These are phyloP conservation scores for Thelonectria rubi DNA, from an alignment of 2,329 filamentous ascomycete species.

Conservation along the genomic window DNA sequence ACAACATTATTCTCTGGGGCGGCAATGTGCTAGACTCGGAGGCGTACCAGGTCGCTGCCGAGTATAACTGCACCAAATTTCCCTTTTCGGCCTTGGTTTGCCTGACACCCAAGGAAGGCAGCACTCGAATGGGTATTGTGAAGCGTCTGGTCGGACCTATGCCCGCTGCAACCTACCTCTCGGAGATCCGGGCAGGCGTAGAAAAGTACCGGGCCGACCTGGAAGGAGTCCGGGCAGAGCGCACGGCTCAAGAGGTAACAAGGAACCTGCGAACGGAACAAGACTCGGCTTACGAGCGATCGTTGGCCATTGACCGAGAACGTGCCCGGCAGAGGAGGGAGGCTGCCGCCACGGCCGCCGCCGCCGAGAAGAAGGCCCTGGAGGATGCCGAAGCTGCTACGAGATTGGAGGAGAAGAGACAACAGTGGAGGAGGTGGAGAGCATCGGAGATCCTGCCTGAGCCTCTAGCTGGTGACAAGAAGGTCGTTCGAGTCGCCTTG, in stretches of 20 bases:
- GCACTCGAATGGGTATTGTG: constrained; percentile 90
- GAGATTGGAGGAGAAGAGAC: constrained; percentile 54
- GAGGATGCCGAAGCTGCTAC: constrained; percentile 69
- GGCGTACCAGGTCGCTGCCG: constrained; percentile 90
- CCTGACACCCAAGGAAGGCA: constrained; percentile 84
- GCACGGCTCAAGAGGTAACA: constrained; percentile 82
- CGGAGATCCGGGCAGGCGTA: constrained; percentile 78
- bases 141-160: constrained; percentile 80
- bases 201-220: constrained; percentile 80
- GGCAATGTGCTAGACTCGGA: constrained; percentile 94
- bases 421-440: constrained; percentile 85
- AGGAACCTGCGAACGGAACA: constrained; percentile 86
- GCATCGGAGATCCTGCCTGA: constrained; percentile 73
- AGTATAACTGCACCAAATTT: constrained; percentile 89
- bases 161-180: constrained; percentile 74
- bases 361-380: constrained; percentile 70
- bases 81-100: constrained; percentile 89
- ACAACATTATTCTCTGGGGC: constrained; percentile 89
- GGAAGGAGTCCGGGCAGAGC: constrained; percentile 75
- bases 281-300: constrained; percentile 92
- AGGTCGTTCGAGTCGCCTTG: constrained; percentile 75
- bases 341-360: constrained; percentile 75
- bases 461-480: constrained; percentile 68
- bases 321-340: constrained; percentile 80
- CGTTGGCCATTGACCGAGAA: constrained; percentile 86